Base-by-base conservation (phyloP, 208 protist species). In the Trypanosoma brucei region DNA sequence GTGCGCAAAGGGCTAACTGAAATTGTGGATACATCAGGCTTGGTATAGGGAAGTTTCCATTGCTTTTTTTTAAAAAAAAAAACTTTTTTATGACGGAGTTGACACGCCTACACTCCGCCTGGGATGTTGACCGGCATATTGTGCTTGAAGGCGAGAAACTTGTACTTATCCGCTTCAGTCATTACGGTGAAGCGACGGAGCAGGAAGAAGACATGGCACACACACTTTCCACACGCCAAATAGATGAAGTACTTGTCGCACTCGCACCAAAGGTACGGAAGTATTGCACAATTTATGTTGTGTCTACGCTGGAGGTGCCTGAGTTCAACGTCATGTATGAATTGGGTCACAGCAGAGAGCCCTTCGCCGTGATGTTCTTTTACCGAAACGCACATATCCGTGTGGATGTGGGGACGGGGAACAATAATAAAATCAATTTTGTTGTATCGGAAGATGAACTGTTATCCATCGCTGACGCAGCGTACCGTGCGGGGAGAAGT, bases 341-440 rank as follows among this genome's bases (percentile, higher is more conserved):
- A 83, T 76, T 99, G 35, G 84, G 82, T 22, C 81, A 94, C 64
- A 79, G 83, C 22, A 96, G 98, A 63, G 98, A 99, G 68, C 95
- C 97, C 2, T 98, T 96, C 65, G 98, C 97, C 8, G 67, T 98
- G 13, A 99, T 99, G 97, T 99, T 99, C 75, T 99, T 99, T 74
- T 99, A 91, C 81, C 86, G 98, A 33, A 99, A 99, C 70, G 97
- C 97, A 1, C 98, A 99, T 83, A 99, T 99, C n/a, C 96, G 98
- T 76, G 97, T 99, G 13, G 98, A 99, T 74, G 84, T 99, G 0
- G 98, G 98, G 11, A 99, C 98, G 11, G 98, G 98, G 40, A 99
- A 99, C 80, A 99, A 99, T 81, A 99, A 99, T 82, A 99, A 99
- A 84, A 97, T 99, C 53, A 99, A 99, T 76, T 99, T 97, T 80